Base-by-base conservation (phyloP, 2,329 filamentous ascomycete genomes). In the Boeremia lycopersici region DNA sequence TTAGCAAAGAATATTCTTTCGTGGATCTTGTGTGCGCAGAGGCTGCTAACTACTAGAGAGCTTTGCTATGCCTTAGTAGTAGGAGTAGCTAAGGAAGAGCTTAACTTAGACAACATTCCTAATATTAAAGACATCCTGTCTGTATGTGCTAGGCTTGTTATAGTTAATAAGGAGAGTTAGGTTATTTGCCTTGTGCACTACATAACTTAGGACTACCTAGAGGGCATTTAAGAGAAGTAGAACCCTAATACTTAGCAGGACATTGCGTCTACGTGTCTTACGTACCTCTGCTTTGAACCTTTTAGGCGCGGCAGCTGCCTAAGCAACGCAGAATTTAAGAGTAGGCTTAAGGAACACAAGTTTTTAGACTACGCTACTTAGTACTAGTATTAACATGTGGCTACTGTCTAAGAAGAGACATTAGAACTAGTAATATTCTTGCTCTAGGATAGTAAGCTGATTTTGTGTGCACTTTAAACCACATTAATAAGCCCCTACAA, bases 1-100 rank as follows among this genome's bases (percentile, higher is more conserved):
- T 65, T 81, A 34, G 80, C 81, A 0, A 76, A 69, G 26, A 44
- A 45, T 12, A 46, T 57, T 25, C 47, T 66, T 9, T 55, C 55
- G 4, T 67, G 59, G 64, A 61, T 67, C 28, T 50, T 57, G 9
- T 58, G 25, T 35, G 60, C 62, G 6, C 38, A 49, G 31, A 26
- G 54, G 19, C 52, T 47, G 15, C 55, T 67, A n/a, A 62, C 57
- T 11, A 60, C 35, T 10, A 12, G 6, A 2, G 61, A 63, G 34
- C 23, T 67, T 15, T 54, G 48, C 28, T 41, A 28, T 39, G 63
- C 59, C 15, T 42, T 67, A 23, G 62, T 49, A 35, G 50, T 65
- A 1, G 34, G 40, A 28, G 25, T 28, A 12, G 45, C 31, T 48
- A 60, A 42, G n/a, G 31, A 3, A 49, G 36, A 1, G 25, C 53